Evolutionary conservation across 768 basidiomycete genomes (phyloP).

Genomic region (Pulveroboletus frians): DNA sequence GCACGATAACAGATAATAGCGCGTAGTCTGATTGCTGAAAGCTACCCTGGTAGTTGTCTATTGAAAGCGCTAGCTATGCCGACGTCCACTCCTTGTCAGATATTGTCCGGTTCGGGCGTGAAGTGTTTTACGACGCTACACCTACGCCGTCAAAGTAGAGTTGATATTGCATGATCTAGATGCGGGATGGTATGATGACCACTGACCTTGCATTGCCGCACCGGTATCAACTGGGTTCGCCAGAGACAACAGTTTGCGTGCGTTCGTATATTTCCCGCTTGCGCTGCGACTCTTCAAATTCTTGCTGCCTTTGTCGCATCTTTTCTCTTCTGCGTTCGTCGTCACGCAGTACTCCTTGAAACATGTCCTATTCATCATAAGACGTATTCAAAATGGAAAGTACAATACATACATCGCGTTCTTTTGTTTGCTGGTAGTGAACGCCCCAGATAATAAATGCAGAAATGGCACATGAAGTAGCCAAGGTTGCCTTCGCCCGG

Average conservation of each 20-base stretch:
- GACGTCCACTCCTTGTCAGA: not conserved
- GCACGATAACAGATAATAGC: constrained; percentile 12
- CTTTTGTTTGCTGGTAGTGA: constrained; percentile 78
- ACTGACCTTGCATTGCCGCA: constrained; percentile 1
- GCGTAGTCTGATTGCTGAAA: not conserved
- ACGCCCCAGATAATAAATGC: constrained; percentile 81
- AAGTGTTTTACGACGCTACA: not conserved
- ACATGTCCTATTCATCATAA: constrained; percentile 66
- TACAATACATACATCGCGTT: constrained; percentile 58
- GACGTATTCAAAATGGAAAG: not conserved
- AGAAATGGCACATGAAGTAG: constrained; percentile 56
- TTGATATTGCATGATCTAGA: no score
- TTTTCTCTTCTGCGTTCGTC: constrained; percentile 77
- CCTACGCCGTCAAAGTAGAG: not conserved
- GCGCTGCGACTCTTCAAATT: constrained; percentile 52
- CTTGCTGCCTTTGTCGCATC: constrained; percentile 59
- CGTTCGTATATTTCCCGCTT: constrained; percentile 66
- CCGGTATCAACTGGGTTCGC: constrained; percentile 10
- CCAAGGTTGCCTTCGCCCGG: constrained; percentile 71
- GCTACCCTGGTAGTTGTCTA: constrained; percentile 1
- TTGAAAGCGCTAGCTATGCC: constrained; percentile 1
- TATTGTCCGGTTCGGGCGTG: not conserved
- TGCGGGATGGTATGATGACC: not conserved
- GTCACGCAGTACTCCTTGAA: constrained; percentile 82
- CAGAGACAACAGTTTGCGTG: constrained; percentile 34